Evolutionary conservation across 176 grass and related monocot species (phyloP).

Genomic region (Raddia distichophylla): DNA sequence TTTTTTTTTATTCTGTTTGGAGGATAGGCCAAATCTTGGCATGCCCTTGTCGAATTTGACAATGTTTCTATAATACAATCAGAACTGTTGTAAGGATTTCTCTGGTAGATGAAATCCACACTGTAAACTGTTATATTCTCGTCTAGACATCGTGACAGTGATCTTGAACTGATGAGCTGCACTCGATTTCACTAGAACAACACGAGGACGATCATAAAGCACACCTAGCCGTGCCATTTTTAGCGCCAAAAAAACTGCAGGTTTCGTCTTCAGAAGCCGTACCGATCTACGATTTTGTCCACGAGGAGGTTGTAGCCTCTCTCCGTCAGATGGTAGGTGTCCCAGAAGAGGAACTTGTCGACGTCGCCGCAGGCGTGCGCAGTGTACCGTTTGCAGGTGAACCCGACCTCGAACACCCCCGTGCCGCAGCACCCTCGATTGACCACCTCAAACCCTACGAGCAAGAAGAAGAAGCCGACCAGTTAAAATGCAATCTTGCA

Average conservation of each 20-base stretch:
- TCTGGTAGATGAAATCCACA: too few species aligned
- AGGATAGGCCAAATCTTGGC: background rate
- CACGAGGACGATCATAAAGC: background rate
- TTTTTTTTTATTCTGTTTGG: too few species aligned
- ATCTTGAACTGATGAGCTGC: background rate
- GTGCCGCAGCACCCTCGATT: conserved; percentile 82
- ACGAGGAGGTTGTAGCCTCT: conserved; percentile 68
- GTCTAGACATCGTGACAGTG: background rate
- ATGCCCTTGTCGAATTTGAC: background rate
- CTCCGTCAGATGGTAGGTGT: conserved; percentile 80
- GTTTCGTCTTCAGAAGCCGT: conserved; percentile 30
- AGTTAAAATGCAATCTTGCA: background rate
- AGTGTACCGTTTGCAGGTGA: conserved; percentile 69
- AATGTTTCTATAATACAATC: background rate
- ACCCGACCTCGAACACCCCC: conserved; percentile 69
- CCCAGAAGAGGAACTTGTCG: conserved; percentile 81
- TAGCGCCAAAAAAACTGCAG: background rate
- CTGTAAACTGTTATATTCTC: too few species aligned
- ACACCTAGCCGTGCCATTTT: background rate
- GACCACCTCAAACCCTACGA: conserved; percentile 64
- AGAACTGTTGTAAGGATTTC: background rate
- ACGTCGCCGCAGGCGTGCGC: conserved; percentile 50
- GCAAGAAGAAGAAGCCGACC: background rate
- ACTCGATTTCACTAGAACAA: background rate
- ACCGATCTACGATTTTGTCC: conserved; percentile 37